Evolutionary conservation across 1,284 basidiomycete species (phyloP).

Genomic region (Ustilago xerochloae): DNA sequence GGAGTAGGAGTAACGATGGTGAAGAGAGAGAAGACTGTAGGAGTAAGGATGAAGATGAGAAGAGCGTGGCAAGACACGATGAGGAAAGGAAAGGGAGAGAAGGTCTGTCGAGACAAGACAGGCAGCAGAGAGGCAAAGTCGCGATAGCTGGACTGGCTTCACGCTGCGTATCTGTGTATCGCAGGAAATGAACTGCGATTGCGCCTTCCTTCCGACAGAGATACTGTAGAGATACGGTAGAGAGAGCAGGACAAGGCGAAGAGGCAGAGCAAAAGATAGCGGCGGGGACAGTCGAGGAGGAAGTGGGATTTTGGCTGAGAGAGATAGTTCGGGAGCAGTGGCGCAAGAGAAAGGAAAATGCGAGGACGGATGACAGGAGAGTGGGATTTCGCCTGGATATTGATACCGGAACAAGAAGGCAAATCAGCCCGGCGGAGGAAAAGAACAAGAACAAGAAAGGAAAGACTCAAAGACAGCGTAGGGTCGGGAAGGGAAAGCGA

Average conservation of each 20-base stretch:
- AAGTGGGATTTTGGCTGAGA: too few relatives aligned
- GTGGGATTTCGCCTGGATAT: not conserved
- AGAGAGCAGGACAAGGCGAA: too few relatives aligned
- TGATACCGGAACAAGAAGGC: not conserved
- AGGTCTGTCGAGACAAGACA: not conserved
- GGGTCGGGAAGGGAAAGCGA: not conserved
- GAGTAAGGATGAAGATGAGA: not conserved
- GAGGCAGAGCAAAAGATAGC: not conserved
- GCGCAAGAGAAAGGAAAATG: not conserved
- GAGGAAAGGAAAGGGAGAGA: not conserved
- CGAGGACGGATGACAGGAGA: not conserved
- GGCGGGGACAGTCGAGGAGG: not conserved
- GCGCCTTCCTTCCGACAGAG: conserved; percentile 1
- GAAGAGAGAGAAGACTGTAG: not conserved
- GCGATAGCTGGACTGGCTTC: not conserved
- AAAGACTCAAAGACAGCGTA: not conserved
- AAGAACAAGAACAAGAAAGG: not conserved
- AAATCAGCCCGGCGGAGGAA: conserved; percentile 5
- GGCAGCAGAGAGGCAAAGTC: not conserved
- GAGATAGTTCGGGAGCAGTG: conserved; percentile 2
- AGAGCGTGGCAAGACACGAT: not conserved
- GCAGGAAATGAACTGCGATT: conserved; percentile 3
- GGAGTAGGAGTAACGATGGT: not conserved
- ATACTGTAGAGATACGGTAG: not conserved
- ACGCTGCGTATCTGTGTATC: not conserved